These are phyloP conservation scores for Diddensiella santjacobensis DNA, from an alignment of 805 yeast species.

Conservation along the genomic window DNA sequence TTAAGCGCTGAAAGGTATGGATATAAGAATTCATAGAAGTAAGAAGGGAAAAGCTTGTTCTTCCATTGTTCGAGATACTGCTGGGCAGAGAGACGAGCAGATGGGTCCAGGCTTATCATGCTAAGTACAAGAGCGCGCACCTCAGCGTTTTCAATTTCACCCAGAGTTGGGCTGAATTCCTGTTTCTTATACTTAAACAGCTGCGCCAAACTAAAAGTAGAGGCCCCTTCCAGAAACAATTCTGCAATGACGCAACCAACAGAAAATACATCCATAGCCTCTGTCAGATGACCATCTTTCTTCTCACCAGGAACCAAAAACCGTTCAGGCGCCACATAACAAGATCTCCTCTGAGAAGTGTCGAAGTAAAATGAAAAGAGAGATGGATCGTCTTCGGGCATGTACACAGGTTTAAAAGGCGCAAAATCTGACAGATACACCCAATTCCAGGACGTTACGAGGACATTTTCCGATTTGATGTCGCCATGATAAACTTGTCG, in stretches of 20 bases:
- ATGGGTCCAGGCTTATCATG: slow-evolving; percentile 66
- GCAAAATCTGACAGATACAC: slow-evolving; percentile 78
- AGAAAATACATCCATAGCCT: slow-evolving; percentile 66
- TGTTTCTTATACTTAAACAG: slow-evolving; percentile 74
- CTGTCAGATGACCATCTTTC: slow-evolving; percentile 40
- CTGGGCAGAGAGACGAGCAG: slow-evolving; percentile 51
- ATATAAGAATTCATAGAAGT: slow-evolving; percentile 62
- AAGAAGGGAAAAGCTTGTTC: slow-evolving; percentile 56
- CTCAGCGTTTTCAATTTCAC: slow-evolving; percentile 47
- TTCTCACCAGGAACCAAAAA: slow-evolving; percentile 41
- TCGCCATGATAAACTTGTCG: slow-evolving; percentile 77
- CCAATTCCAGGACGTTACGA: slow-evolving; percentile 91
- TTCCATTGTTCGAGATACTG: slow-evolving; percentile 50
- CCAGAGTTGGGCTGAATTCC: slow-evolving; percentile 62
- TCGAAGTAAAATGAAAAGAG: slow-evolving; percentile 90
- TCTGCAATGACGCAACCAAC: slow-evolving; percentile 82
- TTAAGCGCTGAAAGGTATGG: slow-evolving; percentile 54
- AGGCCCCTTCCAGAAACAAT: slow-evolving; percentile 77
- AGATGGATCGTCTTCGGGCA: slow-evolving; percentile 92
- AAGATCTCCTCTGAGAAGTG: slow-evolving; percentile 77
- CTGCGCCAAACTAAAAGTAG: slow-evolving; percentile 82
- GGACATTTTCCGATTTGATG: slow-evolving; percentile 81
- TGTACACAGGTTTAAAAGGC: slow-evolving; percentile 70
- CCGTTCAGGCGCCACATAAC: slow-evolving; percentile 94
- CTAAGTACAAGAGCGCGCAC: slow-evolving; percentile 54